Evolutionary conservation across 2,329 filamentous ascomycete genomes (phyloP), one percentile per base, ranked within the genome.

Genomic region (Penicillium psychrosexuale): DNA sequence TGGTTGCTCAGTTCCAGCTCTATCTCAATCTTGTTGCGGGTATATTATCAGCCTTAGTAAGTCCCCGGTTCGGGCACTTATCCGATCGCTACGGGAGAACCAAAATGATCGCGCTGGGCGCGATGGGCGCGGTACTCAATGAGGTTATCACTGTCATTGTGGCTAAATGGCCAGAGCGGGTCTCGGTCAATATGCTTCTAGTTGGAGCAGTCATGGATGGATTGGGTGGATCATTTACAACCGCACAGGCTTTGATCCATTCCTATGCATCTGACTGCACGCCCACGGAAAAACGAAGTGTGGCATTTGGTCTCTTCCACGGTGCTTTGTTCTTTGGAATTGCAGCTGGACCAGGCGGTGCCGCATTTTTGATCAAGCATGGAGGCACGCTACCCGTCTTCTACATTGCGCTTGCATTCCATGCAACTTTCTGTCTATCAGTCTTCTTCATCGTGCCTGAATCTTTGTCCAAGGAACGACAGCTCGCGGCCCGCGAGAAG

Each of bases 221-320:
- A 5, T 68, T 96, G 5, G 86, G 86, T 9, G 94, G 94, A 8
- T 96, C 92, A 0, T 96, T 97, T 70, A 96, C 91, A 1, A 84
- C 90, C 0, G 88, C 87, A 28, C 88, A 88, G 78, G 85, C 88
- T 43, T 77, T 96, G 55, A 86, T 85, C 22, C 87, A 95, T 70
- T 91, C 93, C 0, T 99, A 97, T 72, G 87, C 89, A 12, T 87
- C 90, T 38, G 94, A 99, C 72, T 96, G 91, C 72, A 93, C 91
- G 0, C 79, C 88, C 4, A 89, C 91, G 0, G 87, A 89, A 30
- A 84, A 84, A 66, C 85, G 94, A 19, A 89, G 88, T 56, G 88
- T 96, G 8, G 84, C 86, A 5, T 94, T 97, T 71, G 92, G 91
- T 7, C 93, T 92, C 69, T 87, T 97, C 65, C 90, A 97, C 66